Percentiles rank a stretch among this genome's conserved stretches.
Evolutionary conservation across 106 monocot species (phyloP).

Genomic region (Hemerocallis citrina): DNA sequence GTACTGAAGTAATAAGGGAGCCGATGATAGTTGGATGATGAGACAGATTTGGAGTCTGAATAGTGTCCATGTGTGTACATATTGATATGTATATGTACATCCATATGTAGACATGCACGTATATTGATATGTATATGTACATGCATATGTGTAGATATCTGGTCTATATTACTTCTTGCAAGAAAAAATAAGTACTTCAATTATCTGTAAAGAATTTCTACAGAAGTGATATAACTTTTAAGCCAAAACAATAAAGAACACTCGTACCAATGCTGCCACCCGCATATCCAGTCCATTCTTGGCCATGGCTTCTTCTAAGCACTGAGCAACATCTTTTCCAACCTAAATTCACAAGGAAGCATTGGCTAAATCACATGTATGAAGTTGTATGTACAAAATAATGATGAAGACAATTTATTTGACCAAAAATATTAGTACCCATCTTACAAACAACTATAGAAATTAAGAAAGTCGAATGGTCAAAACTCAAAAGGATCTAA

Average conservation of each 20-base stretch:
- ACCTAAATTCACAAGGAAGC: conserved; percentile 30
- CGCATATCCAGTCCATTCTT: conserved; percentile 61
- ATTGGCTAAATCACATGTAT: background rate
- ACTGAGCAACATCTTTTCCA: conserved; percentile 68
- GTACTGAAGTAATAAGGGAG: too few species aligned
- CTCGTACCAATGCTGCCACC: conserved; percentile 73
- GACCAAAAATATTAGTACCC: too few species aligned
- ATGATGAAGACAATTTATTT: too few species aligned
- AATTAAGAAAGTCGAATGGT: too few species aligned
- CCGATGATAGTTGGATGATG: too few species aligned
- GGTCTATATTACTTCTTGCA: background rate
- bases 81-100: too few species aligned
- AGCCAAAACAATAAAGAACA: conserved; percentile 8
- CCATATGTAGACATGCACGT: too few species aligned
- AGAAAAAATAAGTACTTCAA: conserved; percentile 4
- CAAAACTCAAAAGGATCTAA: too few species aligned
- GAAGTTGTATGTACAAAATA: too few species aligned
- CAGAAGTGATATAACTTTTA: conserved; percentile 13
- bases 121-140: background rate
- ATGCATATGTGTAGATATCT: background rate
- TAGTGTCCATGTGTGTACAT: too few species aligned
- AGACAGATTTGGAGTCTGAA: too few species aligned
- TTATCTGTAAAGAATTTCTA: conserved; percentile 1
- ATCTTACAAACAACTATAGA: too few species aligned
- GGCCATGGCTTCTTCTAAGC: conserved; percentile 66